Base-by-base conservation (phyloP, 2,329 filamentous ascomycete species). In the Pleoardoris graminearum region DNA sequence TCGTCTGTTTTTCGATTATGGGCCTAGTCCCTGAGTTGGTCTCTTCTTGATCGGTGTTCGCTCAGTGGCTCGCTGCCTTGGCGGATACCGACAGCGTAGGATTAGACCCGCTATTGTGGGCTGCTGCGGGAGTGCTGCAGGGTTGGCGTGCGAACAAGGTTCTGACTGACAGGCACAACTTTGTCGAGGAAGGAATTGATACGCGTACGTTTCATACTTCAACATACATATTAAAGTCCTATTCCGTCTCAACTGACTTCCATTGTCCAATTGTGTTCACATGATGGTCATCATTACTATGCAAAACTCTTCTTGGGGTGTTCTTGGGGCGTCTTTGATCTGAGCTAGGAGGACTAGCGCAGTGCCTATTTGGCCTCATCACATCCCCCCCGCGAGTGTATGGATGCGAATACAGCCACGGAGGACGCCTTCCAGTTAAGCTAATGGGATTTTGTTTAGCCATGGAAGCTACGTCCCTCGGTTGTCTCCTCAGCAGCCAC, bases 41-140 rank as follows among this genome's bases (percentile, higher is more conserved):
- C 14, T 11, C 5, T 21, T 3, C 23, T 33, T 27, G 25, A 16
- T n/a, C 17, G 11, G 35, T 46, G 43, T 7, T 16, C 19, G 17
- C 14, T 16, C 25, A 7, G 4, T 16, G 23, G 14, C 17, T 17
- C 6, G 19, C n/a, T 14, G n/a, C n/a, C 7, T 10, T 38, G 39
- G 48, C 41, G 23, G 21, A 21, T 29, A 50, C 47, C 47, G 30
- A 21, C 38, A 12, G n/a, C 19, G 29, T 43, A 38, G 47, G 14
- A 43, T 14, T 12, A 23, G 27, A 21, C 3, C 21, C 37, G 35
- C 7, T 1, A 46, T 46, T 25, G 30, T 12, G 14, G n/a, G 1
- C 16, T 36, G 29, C 17, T 32, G 30, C 43, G 43, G 43, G 43
- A 46, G 43, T 46, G 43, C 43, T 8, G 30, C 43, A 46, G 21